Percentiles rank a stretch among this genome's conserved stretches.
Evolutionary conservation across 108 stramenopile genomes (phyloP).

Genomic region (Mayamaea pseudoterrestris): DNA sequence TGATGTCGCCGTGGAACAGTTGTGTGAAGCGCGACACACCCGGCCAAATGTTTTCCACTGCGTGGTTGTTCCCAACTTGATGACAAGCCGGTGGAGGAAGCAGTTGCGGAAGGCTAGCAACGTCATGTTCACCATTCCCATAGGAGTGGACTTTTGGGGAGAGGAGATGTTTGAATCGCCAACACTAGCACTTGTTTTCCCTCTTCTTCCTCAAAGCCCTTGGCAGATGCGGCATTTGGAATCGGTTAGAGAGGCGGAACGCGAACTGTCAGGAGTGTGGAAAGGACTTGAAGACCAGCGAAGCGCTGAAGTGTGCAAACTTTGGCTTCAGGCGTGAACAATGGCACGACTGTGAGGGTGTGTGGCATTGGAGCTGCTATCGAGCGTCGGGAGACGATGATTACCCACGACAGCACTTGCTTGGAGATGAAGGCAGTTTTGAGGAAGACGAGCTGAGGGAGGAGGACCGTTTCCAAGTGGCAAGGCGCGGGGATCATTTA

Average conservation of each 20-base stretch:
- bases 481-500: constrained; percentile 23
- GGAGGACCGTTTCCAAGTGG: constrained; percentile 5
- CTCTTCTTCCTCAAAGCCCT: constrained; percentile 13
- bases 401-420: not conserved
- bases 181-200: constrained; percentile 17
- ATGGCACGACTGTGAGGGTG: constrained; percentile 17
- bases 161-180: constrained; percentile 19
- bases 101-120: constrained; percentile 12
- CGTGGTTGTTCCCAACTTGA: constrained; percentile 24
- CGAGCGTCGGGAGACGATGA: not conserved
- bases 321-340: constrained; percentile 11
- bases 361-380: constrained; percentile 29
- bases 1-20: constrained; percentile 13
- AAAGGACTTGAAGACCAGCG: constrained; percentile 3
- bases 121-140: constrained; percentile 5
- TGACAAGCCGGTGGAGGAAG: constrained; percentile 24
- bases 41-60: constrained; percentile 16
- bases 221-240: constrained; percentile 12
- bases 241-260: constrained; percentile 4
- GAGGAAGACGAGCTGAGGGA: not conserved
- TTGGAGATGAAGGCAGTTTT: constrained; percentile 6
- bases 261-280: constrained; percentile 20
- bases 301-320: constrained; percentile 33
- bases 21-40: constrained; percentile 17
- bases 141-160: constrained; percentile 15